Conservation (phyloP, 1,139 yeast species). For the Debaryomycetaceae sp. region DNA sequence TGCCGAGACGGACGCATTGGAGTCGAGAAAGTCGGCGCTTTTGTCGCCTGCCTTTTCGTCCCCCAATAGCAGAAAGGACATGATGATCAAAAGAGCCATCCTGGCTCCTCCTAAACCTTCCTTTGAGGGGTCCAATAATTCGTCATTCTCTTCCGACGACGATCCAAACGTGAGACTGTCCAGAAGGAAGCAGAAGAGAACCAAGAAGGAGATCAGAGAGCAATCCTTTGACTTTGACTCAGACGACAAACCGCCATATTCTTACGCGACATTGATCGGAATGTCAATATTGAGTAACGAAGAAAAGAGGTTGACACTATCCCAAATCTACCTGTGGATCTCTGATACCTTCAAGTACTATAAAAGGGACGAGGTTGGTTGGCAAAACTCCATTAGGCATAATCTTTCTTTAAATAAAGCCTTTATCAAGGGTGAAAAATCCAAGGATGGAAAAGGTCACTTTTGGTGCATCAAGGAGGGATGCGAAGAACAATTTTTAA, state of each 20-base stretch:
- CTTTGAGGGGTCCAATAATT: conserved; percentile 8
- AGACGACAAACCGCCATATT: conserved; percentile 79
- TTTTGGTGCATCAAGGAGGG: conserved; percentile 92
- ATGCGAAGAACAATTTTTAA: conserved; percentile 76
- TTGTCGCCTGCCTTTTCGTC: conserved; percentile 52
- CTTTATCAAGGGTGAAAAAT: conserved; percentile 84
- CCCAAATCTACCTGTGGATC: conserved; percentile 93
- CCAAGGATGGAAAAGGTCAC: conserved; percentile 95
- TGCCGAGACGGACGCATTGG: conserved; percentile 1
- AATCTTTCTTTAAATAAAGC: conserved; percentile 83
- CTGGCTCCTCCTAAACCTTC: conserved; percentile 14
- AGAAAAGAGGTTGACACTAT: conserved; percentile 72
- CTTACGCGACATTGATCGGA: conserved; percentile 92
- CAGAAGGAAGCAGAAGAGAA: conserved; percentile 22
- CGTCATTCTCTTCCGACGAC: conserved; percentile 12
- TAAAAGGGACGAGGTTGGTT: conserved; percentile 82
- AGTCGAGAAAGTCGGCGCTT: conserved; percentile 14
- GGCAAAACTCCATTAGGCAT: conserved; percentile 92
- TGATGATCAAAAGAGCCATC: background rate
- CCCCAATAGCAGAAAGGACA: conserved; percentile 24
- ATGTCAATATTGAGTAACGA: conserved; percentile 89
- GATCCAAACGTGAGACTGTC: conserved; percentile 13
- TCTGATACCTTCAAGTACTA: conserved; percentile 83
- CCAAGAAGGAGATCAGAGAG: conserved; percentile 24
- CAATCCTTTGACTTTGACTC: conserved; percentile 40